A percentile compares a stretch with the other conserved stretches of the same genome.
Evolutionary conservation across 106 monocot species (phyloP).

Genomic region (Alisma plantagoaquatica): DNA sequence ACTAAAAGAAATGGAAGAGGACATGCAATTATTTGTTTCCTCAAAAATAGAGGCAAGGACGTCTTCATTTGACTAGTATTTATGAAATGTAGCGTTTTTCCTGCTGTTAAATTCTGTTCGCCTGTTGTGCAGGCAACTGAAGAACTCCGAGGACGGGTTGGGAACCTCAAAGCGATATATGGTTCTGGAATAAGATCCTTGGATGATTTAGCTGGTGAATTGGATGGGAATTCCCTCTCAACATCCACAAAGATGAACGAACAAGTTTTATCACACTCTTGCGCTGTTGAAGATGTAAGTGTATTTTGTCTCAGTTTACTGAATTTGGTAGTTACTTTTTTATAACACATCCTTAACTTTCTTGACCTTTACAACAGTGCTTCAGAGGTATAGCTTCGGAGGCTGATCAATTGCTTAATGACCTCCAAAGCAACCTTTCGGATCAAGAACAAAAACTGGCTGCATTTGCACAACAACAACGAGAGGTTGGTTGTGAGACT

Average conservation of each 20-base stretch:
- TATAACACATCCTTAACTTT: neutral
- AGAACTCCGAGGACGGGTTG: conserved; percentile 47
- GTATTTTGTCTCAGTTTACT: neutral
- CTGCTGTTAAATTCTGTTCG: neutral
- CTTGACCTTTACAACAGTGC: conserved; percentile 20
- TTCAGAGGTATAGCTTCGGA: conserved; percentile 40
- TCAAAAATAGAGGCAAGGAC: conserved; percentile 58
- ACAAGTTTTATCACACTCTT: conserved; percentile 44
- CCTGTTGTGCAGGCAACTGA: conserved; percentile 51
- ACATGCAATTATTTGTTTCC: conserved; percentile 89
- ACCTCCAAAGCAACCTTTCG: conserved; percentile 38
- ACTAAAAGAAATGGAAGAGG: conserved; percentile 90
- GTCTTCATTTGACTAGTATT: neutral
- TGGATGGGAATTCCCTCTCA: conserved; percentile 66
- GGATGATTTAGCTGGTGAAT: conserved; percentile 64
- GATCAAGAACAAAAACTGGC: conserved; percentile 51
- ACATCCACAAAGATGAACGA: conserved; percentile 46
- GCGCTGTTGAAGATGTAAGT: conserved; percentile 49
- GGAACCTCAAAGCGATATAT: conserved; percentile 61
- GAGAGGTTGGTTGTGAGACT: conserved; percentile 43
- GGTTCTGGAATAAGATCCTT: conserved; percentile 58
- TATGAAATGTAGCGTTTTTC: neutral
- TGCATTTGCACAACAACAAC: conserved; percentile 48
- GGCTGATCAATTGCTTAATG: conserved; percentile 51
- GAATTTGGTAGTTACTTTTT: neutral